Evolutionary conservation across 1,139 yeast species (phyloP).

Genomic region (Pneumocystis canis): DNA sequence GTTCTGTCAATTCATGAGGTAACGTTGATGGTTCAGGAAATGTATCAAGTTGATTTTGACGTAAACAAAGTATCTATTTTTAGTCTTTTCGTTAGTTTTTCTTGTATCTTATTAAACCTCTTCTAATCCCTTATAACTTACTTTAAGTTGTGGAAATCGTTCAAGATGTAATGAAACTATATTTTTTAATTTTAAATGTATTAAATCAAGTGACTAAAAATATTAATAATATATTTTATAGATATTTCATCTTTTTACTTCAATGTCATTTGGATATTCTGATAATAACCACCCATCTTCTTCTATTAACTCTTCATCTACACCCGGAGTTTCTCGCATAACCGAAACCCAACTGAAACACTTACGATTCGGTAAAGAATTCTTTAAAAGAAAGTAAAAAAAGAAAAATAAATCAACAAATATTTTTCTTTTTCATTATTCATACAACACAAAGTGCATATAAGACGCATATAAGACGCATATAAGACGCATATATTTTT

Average conservation of each 20-base stretch:
- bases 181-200: neutral
- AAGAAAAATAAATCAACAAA: too few species aligned
- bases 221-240: too few species aligned
- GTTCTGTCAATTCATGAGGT: constrained; percentile 40
- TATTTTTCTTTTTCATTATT: too few species aligned
- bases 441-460: too few species aligned
- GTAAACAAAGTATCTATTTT: constrained; percentile 42
- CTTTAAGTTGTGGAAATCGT: neutral
- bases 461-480: too few species aligned
- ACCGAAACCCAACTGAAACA: too few species aligned
- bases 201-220: neutral
- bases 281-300: neutral
- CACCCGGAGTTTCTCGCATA: too few species aligned
- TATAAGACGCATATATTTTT: too few species aligned
- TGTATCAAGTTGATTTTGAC: constrained; percentile 71
- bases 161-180: neutral
- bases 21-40: constrained; percentile 46
- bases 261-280: neutral
- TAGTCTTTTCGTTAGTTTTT: neutral
- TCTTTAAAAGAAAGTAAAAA: too few species aligned
- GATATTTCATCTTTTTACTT: neutral
- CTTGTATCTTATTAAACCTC: neutral
- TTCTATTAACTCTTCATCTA: neutral
- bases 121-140: neutral
- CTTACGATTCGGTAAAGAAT: too few species aligned